Conservation (phyloP, 2,329 filamentous ascomycete genomes). For the Plenodomus tracheiphilus region DNA sequence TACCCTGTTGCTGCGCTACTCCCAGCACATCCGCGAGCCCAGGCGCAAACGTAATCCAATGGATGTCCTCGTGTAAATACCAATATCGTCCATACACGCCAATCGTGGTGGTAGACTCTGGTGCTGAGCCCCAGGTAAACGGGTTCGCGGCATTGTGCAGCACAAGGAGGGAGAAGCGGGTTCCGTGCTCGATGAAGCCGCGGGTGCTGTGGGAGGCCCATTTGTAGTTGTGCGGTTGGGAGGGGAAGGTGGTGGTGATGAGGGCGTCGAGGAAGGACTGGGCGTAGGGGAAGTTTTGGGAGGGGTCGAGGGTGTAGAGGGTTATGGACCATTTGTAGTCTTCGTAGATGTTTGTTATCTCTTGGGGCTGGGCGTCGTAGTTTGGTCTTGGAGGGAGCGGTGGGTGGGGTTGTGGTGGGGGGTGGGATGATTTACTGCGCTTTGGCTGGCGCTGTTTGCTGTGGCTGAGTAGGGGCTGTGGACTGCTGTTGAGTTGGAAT, state of each 20-base stretch:
- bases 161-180: constrained; percentile 24
- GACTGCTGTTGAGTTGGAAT: too few relatives aligned
- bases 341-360: constrained; percentile 20
- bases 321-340: constrained; percentile 29
- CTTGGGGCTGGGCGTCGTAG: constrained; percentile 10
- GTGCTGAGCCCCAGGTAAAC: constrained; percentile 4
- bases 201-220: constrained; percentile 18
- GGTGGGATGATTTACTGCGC: too few relatives aligned
- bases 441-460: too few relatives aligned
- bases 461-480: too few relatives aligned
- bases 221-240: constrained; percentile 1
- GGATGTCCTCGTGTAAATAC: constrained; percentile 21
- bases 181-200: constrained; percentile 31
- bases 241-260: constrained; percentile 7
- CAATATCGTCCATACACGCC: constrained; percentile 28
- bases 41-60: constrained; percentile 28
- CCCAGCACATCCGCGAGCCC: constrained; percentile 7
- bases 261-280: constrained; percentile 13
- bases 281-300: constrained; percentile 11
- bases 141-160: constrained; percentile 33
- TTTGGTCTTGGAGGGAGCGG: not conserved
- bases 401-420: too few relatives aligned
- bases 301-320: constrained; percentile 20
- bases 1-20: not conserved
- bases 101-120: constrained; percentile 20